phyloP scores from a whole-genome alignment of 305 asterid species.

The Striga hermonthica region DNA sequence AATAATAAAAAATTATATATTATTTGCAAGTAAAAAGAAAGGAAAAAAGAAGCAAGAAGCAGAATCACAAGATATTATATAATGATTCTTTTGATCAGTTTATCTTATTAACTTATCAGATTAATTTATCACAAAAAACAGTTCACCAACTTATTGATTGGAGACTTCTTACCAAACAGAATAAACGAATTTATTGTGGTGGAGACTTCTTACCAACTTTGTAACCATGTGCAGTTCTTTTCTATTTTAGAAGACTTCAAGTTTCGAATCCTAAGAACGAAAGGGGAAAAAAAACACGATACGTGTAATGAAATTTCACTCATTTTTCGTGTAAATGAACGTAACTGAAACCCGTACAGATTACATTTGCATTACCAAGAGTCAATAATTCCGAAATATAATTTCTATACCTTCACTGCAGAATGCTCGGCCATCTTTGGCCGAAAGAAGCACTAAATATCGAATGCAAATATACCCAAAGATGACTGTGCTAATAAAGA shows the following conservation, averaged over 20 bases:
- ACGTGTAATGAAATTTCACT: not conserved
- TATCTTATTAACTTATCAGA: too few relatives aligned
- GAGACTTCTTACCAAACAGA: too few relatives aligned
- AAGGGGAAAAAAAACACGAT: not conserved
- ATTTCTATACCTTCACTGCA: slow-evolving; percentile 23
- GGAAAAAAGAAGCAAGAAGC: too few relatives aligned
- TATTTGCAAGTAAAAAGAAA: too few relatives aligned
- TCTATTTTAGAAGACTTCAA: not conserved
- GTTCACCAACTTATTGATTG: too few relatives aligned
- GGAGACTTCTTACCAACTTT: too few relatives aligned
- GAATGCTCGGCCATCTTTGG: slow-evolving; percentile 21
- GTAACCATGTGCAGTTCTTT: too few relatives aligned
- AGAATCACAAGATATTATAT: too few relatives aligned
- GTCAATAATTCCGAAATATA: slow-evolving; percentile 6
- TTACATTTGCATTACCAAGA: slow-evolving; percentile 27
- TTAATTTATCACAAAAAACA: too few relatives aligned
- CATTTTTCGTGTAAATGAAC: slow-evolving; percentile 26
- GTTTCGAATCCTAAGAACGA: not conserved
- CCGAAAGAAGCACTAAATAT: slow-evolving; percentile 24
- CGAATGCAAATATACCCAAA: slow-evolving; percentile 22
- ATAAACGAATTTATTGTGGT: too few relatives aligned
- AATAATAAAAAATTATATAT: too few relatives aligned
- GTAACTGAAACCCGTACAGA: slow-evolving; percentile 28
- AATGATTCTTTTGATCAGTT: too few relatives aligned
- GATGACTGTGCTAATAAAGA: slow-evolving; percentile 2